Percentiles rank a stretch among this genome's conserved stretches.
Conservation (phyloP, 1,284 basidiomycete species). For the Fomitiporia mediterranea region DNA sequence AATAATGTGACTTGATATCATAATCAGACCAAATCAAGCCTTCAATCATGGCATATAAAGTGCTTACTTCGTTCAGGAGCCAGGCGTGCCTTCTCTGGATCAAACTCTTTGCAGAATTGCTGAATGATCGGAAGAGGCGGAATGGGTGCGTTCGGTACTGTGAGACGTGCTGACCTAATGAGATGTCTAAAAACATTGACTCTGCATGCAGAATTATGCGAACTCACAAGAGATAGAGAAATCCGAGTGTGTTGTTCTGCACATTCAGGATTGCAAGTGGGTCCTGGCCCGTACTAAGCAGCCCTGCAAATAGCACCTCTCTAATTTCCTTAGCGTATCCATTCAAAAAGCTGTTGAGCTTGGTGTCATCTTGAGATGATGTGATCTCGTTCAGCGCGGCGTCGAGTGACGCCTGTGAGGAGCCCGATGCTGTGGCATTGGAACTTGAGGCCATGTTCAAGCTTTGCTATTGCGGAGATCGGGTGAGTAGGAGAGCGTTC, state of each 20-base stretch:
- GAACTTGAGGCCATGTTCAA: background rate
- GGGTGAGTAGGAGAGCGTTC: too few relatives aligned
- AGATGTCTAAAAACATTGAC: background rate
- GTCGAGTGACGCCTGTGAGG: constrained; percentile 11
- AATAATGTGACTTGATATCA: constrained; percentile 30
- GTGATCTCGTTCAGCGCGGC: constrained; percentile 19
- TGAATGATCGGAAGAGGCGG: constrained; percentile 42
- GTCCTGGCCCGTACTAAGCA: constrained; percentile 32
- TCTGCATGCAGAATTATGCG: background rate
- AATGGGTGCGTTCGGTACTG: constrained; percentile 28
- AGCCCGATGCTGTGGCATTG: background rate
- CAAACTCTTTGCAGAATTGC: constrained; percentile 54
- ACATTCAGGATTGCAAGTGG: constrained; percentile 55
- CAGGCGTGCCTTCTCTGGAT: constrained; percentile 53
- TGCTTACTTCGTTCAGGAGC: constrained; percentile 63
- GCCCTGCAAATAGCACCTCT: constrained; percentile 18
- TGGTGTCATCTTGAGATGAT: constrained; percentile 12
- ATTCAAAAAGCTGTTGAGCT: constrained; percentile 4
- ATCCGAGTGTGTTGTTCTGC: constrained; percentile 53
- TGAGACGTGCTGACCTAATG: constrained; percentile 45
- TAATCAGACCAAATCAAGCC: background rate
- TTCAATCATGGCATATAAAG: background rate
- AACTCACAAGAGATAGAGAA: constrained; percentile 66
- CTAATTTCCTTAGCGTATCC: constrained; percentile 12
- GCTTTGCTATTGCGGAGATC: too few relatives aligned